Evolutionary conservation across 805 yeast genomes (phyloP), one percentile per base, ranked within the genome.

Genomic region (Nakazawaea ernobii): DNA sequence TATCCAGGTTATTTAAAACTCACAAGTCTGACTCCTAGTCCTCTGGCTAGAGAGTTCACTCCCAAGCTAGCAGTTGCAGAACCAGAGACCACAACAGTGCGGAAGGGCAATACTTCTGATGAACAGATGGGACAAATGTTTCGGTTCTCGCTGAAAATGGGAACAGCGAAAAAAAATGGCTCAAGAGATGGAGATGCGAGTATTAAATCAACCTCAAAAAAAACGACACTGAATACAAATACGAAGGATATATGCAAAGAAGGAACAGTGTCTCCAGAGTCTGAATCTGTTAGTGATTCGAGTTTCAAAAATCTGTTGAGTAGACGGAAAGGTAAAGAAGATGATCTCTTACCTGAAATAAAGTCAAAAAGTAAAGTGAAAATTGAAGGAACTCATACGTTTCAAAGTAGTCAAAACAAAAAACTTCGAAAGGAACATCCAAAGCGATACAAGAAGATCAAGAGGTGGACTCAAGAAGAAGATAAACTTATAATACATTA

Each of bases 401-500:
- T 46, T 26, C 49, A 46, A 24, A 46, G 45, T 27, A 24, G 13
- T 6, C 49, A 46, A 13, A 41, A 32, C 17, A 46, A 42, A 33
- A 24, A 37, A 20, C 11, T 38, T 6, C 20, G 35, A 17, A 42
- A 42, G 15, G 35, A 37, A 28, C 28, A 11, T 26, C 28, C 38
- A 4, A 38, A 38, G 24, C 24, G 40, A 1, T 41, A 29, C 40
- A 52, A 32, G 30, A 32, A 43, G 36, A 28, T 33, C 47, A 33
- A 48, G 49, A 46, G 42, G 9, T 67, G 71, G 71, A 63, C 70
- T 1, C 58, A 56, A 38, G 64, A 61, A 7, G 71, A 67, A 50
- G 71, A 67, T 51, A 60, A 60, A 14, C 59, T 65, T 2, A 65
- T 67, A 9, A 62, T 67, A 4, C 59, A 60, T 43, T 66, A 62